phyloP scores from a whole-genome alignment of 2,329 filamentous ascomycete species.

The Cladosporium sp. region DNA sequence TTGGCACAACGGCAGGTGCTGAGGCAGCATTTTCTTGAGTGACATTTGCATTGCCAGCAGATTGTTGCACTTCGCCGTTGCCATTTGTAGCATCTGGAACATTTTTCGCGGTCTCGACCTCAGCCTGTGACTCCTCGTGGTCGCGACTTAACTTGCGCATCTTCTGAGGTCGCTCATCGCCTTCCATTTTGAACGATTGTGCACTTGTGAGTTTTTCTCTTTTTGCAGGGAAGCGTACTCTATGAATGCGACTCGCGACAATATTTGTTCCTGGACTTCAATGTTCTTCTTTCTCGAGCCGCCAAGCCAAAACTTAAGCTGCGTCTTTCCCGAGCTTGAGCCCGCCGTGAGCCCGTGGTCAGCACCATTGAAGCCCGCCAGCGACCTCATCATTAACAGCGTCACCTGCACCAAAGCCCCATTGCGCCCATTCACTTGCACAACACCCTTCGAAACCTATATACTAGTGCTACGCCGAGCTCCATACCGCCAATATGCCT shows the following conservation, averaged over 20 bases:
- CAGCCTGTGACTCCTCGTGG: constrained; percentile 12
- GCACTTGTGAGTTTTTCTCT: neutral
- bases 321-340: constrained; percentile 8
- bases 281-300: neutral
- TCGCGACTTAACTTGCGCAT: constrained; percentile 53
- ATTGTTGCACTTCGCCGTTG: neutral
- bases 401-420: constrained; percentile 14
- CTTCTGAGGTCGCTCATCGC: constrained; percentile 57
- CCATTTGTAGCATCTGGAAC: neutral
- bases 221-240: neutral
- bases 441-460: neutral
- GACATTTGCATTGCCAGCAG: neutral
- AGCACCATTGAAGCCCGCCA: constrained; percentile 14
- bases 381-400: constrained; percentile 12
- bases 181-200: constrained; percentile 48
- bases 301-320: constrained; percentile 8
- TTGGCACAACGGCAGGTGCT: neutral
- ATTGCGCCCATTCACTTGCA: constrained; percentile 6
- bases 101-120: neutral
- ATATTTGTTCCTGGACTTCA: neutral
- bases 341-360: constrained; percentile 13
- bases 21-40: neutral
- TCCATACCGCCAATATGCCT: constrained; percentile 63
- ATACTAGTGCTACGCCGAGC: constrained; percentile 20
- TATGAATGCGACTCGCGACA: neutral